Percentiles rank a stretch among this genome's conserved stretches.
Conservation (phyloP, 2,329 filamentous ascomycete species). For the Ascochyta viciae-villosae region DNA sequence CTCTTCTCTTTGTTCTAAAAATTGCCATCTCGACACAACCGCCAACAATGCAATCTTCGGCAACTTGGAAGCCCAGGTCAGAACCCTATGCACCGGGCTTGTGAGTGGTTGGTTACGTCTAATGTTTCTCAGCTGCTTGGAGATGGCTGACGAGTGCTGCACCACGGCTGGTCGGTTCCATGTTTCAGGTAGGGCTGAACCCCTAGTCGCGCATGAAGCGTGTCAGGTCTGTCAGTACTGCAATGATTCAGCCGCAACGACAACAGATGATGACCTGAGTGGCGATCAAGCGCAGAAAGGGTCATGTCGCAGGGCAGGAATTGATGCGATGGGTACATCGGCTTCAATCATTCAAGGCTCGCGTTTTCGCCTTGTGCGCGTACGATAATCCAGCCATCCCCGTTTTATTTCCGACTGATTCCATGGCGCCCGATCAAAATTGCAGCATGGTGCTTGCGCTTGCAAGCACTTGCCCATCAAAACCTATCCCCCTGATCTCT, state of each 20-base stretch:
- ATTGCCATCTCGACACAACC: slow-evolving; percentile 5
- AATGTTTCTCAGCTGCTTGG: slow-evolving; percentile 15
- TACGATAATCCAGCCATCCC: background rate
- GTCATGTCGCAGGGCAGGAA: background rate
- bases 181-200: slow-evolving; percentile 28
- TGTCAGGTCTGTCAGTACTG: slow-evolving; percentile 20
- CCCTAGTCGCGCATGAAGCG: slow-evolving; percentile 24
- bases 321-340: background rate
- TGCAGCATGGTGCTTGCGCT: background rate
- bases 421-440: background rate
- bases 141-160: slow-evolving; percentile 17
- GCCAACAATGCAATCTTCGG: slow-evolving; percentile 29
- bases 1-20: slow-evolving; percentile 5
- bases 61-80: slow-evolving; percentile 13
- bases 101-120: slow-evolving; percentile 14
- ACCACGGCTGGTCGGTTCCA: slow-evolving; percentile 16
- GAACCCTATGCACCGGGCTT: slow-evolving; percentile 9
- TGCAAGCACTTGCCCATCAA: slow-evolving; percentile 35
- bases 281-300: slow-evolving; percentile 7
- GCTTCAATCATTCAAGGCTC: background rate
- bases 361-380: background rate
- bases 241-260: slow-evolving; percentile 7
- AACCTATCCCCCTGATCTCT: slow-evolving; percentile 35
- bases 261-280: background rate
- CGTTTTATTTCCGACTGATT: background rate